A percentile compares a stretch with the other conserved stretches of the same genome.
These are phyloP conservation scores for Saccharomyces hybrid DNA, from an alignment of 1,139 yeast species.

Conservation along the genomic window DNA sequence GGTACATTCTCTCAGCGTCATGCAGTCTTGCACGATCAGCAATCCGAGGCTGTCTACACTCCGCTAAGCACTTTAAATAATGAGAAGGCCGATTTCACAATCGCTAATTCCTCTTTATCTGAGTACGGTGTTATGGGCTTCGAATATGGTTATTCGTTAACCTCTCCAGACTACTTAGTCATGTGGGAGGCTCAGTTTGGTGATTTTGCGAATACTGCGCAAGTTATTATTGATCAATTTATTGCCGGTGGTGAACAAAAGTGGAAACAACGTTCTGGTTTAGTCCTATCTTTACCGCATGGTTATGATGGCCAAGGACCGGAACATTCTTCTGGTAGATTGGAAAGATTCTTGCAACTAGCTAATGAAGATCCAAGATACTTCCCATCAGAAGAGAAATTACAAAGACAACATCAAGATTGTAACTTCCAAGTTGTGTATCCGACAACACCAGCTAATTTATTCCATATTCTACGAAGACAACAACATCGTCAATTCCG, in stretches of 20 bases:
- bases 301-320: slow-evolving; percentile 99
- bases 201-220: slow-evolving; percentile 99
- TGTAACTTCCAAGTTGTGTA: slow-evolving; percentile 96
- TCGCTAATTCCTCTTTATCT: slow-evolving; percentile 93
- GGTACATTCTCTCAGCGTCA: slow-evolving; percentile 99
- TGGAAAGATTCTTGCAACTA: slow-evolving; percentile 93
- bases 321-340: slow-evolving; percentile 96
- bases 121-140: slow-evolving; percentile 99
- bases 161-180: slow-evolving; percentile 93
- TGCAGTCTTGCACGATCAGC: slow-evolving; percentile 95
- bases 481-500: slow-evolving; percentile 99
- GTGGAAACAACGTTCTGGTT: slow-evolving; percentile 98
- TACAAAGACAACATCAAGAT: slow-evolving; percentile 97
- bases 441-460: slow-evolving; percentile 95
- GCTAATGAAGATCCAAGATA: slow-evolving; percentile 93
- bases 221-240: slow-evolving; percentile 94
- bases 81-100: slow-evolving; percentile 79
- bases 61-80: slow-evolving; percentile 77
- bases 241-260: slow-evolving; percentile 95
- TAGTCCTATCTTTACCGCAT: slow-evolving; percentile 92
- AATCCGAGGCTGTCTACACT: slow-evolving; percentile 70
- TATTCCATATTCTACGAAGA: slow-evolving; percentile 96
- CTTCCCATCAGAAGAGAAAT: slow-evolving; percentile 84
- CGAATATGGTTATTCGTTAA: slow-evolving; percentile 97
- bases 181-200: slow-evolving; percentile 99